Percentiles rank a stretch among this genome's conserved stretches.
phyloP scores from a whole-genome alignment of 2,329 filamentous ascomycete genomes.

The Tolypocladium paradoxum region DNA sequence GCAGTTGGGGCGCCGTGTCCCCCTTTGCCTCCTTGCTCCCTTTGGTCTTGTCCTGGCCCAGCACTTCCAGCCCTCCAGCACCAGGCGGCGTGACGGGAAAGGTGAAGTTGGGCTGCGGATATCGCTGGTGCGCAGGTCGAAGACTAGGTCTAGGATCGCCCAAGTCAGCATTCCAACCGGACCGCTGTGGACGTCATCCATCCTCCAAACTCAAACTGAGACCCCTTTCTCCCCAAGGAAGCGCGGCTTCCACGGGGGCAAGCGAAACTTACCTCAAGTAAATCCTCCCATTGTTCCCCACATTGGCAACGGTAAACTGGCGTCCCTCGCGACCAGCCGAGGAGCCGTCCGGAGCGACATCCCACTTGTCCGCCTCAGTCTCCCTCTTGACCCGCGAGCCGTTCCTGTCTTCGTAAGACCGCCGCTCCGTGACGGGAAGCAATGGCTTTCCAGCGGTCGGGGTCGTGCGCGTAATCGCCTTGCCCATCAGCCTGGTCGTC shows the following conservation, averaged over 20 bases:
- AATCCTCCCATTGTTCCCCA: constrained; percentile 73
- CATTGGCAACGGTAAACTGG: constrained; percentile 71
- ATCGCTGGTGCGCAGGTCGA: constrained; percentile 49
- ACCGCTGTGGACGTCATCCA: not conserved
- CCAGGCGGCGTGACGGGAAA: constrained; percentile 51
- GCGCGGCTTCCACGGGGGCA: not conserved
- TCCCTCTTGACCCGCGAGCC: constrained; percentile 35
- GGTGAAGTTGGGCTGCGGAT: constrained; percentile 48
- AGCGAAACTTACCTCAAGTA: constrained; percentile 57
- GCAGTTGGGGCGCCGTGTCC: constrained; percentile 9
- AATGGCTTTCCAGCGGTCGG: constrained; percentile 23
- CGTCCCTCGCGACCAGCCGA: constrained; percentile 54
- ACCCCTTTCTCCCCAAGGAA: not conserved
- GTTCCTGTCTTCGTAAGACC: constrained; percentile 28
- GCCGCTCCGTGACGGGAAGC: constrained; percentile 35
- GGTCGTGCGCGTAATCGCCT: constrained; percentile 6
- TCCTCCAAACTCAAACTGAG: not conserved
- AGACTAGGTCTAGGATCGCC: constrained; percentile 41
- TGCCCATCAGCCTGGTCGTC: constrained; percentile 3
- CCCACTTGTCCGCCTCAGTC: constrained; percentile 42
- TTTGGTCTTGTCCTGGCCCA: constrained; percentile 19
- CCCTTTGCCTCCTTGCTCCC: constrained; percentile 6
- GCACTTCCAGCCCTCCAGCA: constrained; percentile 43
- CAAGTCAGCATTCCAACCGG: constrained; percentile 9
- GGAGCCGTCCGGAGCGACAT: constrained; percentile 48